Conservation (phyloP, 1,139 yeast genomes). For the Candida buenavistaensis region DNA sequence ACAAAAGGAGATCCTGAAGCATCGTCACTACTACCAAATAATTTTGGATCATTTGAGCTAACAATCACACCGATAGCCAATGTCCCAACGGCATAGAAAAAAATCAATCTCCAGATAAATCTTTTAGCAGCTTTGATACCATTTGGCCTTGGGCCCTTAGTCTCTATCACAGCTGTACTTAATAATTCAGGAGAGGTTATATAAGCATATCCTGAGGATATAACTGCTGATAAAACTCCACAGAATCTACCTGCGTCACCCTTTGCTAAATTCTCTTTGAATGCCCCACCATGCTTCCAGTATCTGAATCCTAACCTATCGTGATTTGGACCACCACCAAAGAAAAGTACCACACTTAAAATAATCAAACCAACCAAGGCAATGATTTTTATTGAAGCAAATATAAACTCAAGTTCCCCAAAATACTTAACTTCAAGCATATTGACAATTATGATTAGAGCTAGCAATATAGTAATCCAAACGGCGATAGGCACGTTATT, state of each 20-base stretch:
- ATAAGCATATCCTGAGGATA: conserved; percentile 42
- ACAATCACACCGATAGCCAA: conserved; percentile 50
- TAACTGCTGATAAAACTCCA: conserved; percentile 41
- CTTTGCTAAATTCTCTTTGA: conserved; percentile 39
- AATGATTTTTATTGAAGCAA: conserved; percentile 55
- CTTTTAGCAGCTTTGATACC: conserved; percentile 47
- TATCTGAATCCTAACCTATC: conserved; percentile 62
- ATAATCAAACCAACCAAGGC: conserved; percentile 40
- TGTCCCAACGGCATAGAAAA: conserved; percentile 49
- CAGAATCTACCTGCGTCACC: conserved; percentile 62
- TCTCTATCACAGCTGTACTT: conserved; percentile 43
- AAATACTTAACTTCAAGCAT: conserved; percentile 49
- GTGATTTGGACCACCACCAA: conserved; percentile 58
- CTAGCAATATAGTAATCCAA: conserved; percentile 55
- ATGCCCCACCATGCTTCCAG: conserved; percentile 60
- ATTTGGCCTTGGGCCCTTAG: conserved; percentile 45
- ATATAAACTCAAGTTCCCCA: conserved; percentile 69
- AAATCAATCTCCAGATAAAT: conserved; percentile 47
- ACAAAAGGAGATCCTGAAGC: conserved; percentile 56
- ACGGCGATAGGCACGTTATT: conserved; percentile 47
- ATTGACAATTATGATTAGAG: conserved; percentile 37
- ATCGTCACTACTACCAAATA: conserved; percentile 34
- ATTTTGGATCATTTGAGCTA: conserved; percentile 29
- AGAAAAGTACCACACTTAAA: conserved; percentile 43
- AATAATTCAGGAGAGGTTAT: conserved; percentile 40